Conservation (phyloP, 495 filamentous ascomycete genomes). For the Lasiosphaeria ovina region DNA sequence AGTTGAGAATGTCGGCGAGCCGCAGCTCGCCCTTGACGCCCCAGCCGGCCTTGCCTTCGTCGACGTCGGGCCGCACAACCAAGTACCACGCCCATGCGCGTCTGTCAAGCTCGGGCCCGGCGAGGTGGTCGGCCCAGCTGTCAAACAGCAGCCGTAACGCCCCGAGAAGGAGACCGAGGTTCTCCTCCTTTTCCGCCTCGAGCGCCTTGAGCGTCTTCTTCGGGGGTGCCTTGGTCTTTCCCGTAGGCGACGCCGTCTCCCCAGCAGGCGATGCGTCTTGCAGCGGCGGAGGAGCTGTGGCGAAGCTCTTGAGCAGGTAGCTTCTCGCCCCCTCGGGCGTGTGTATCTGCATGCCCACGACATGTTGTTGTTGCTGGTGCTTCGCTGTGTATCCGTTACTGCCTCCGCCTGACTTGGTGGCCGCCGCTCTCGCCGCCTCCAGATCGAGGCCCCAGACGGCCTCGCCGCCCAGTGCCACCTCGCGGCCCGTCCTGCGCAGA, state of each 20-base stretch:
- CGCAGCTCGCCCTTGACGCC: constrained; percentile 72
- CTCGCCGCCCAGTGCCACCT: constrained; percentile 43
- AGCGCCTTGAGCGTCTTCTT: constrained; percentile 44
- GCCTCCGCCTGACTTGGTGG: constrained; percentile 14
- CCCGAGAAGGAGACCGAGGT: constrained; percentile 62
- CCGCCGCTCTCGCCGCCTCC: constrained; percentile 54
- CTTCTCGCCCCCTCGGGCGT: constrained; percentile 59
- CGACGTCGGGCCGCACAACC: constrained; percentile 68
- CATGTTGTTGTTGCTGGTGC: constrained; percentile 14
- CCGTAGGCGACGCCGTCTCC: constrained; percentile 20
- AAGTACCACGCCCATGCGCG: constrained; percentile 81
- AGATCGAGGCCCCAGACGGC: constrained; percentile 79
- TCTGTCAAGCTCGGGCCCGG: constrained; percentile 62
- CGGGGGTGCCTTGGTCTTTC: constrained; percentile 35
- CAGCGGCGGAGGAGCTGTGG: constrained; percentile 21
- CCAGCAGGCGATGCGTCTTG: neutral
- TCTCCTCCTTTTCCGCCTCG: constrained; percentile 60
- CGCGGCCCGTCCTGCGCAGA: constrained; percentile 39
- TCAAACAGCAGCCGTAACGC: constrained; percentile 66
- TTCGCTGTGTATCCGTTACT: constrained; percentile 25
- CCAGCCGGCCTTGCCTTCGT: constrained; percentile 71
- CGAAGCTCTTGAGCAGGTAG: constrained; percentile 63
- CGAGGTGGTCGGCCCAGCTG: constrained; percentile 63
- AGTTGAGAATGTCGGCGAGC: constrained; percentile 61
- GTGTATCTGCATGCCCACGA: constrained; percentile 61